Evolutionary conservation across 2,329 filamentous ascomycete species (phyloP).

Genomic region (Fusarium algeriense): DNA sequence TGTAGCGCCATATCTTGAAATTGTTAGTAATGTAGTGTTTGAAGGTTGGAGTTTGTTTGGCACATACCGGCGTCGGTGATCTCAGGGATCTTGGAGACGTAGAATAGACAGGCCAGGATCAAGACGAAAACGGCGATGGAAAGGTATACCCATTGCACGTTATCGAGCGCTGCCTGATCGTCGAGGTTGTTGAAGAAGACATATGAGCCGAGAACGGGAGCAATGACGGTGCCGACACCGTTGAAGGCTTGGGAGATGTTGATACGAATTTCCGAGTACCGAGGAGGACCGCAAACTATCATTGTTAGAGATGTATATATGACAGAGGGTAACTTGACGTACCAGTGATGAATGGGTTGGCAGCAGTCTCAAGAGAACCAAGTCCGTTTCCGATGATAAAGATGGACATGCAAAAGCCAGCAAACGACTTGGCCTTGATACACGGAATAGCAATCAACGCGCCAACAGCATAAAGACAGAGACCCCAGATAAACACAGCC

Average conservation of each 20-base stretch:
- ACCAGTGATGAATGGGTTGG: conserved; percentile 78
- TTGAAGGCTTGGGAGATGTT: conserved; percentile 84
- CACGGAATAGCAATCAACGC: conserved; percentile 68
- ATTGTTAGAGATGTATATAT: not conserved
- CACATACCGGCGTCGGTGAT: conserved; percentile 66
- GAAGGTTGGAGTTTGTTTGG: accelerated
- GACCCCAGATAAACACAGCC: conserved; percentile 75
- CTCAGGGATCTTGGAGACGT: conserved; percentile 75
- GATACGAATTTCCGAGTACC: conserved; percentile 79
- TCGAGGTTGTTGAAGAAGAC: conserved; percentile 77
- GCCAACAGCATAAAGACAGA: conserved; percentile 74
- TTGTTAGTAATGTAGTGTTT: conserved; percentile 7
- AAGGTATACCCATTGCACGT: conserved; percentile 83
- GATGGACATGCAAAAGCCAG: conserved; percentile 78
- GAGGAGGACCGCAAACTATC: conserved; percentile 68
- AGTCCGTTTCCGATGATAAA: conserved; percentile 82
- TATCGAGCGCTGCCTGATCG: conserved; percentile 67
- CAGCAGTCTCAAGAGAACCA: conserved; percentile 80
- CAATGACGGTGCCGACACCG: conserved; percentile 78
- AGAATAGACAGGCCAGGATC: conserved; percentile 74
- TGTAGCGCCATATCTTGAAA: conserved; percentile 72
- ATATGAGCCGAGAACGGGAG: conserved; percentile 78
- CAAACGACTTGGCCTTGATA: conserved; percentile 74
- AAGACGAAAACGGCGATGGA: conserved; percentile 79
- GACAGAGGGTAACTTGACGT: not conserved